Evolutionary conservation across 768 basidiomycete genomes (phyloP), one percentile per base, ranked within the genome.

Genomic region (Dacryopinax primogenitus): DNA sequence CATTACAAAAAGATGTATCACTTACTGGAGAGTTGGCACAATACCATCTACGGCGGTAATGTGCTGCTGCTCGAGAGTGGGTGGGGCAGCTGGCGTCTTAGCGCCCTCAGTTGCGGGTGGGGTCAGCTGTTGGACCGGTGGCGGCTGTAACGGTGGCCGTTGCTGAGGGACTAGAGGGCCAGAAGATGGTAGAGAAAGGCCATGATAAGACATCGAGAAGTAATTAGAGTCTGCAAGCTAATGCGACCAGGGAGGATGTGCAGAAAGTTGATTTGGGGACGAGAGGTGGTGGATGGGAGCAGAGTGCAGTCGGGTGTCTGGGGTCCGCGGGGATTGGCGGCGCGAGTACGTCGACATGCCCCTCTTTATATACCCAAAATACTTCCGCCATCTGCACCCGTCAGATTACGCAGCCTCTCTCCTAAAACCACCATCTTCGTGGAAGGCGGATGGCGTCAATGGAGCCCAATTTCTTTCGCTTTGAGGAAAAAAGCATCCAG

Each of bases 31-130:
- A 1, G 93, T 97, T n/a, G 95, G 96, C 7, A 98, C 95, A 70
- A 98, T 94, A 66, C 95, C 96, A 75, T 96, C 91, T 18, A 95
- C 93, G 44, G 92, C 92, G 16, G 93, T 96, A 70, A 97, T 95
- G 74, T 95, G 90, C 71, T 92, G 90, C 68, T 92, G 90, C 75
- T 92, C 90, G 39, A 70, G 66, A 35, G 69, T 68, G 30, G 21
- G 51, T 2, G 51, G 51, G 4, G 51, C 51, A 30, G 51, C 51
- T 11, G 33, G 62, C 1, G 62, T 63, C 51, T 58, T 58, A 58
- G 51, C 51, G 51, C 51, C 51, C 18, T 58, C 51, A 3, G 51
- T 58, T 4, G 23, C 51, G 26, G 51, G 51, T 18, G 51, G 51
- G 4, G 51, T 58, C 26, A 58, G 51, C 51, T 58, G 51, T 30